These are phyloP conservation scores for Geosiphon pyriformis DNA, from an alignment of 192 early-diverging fungal species.

Conservation along the genomic window DNA sequence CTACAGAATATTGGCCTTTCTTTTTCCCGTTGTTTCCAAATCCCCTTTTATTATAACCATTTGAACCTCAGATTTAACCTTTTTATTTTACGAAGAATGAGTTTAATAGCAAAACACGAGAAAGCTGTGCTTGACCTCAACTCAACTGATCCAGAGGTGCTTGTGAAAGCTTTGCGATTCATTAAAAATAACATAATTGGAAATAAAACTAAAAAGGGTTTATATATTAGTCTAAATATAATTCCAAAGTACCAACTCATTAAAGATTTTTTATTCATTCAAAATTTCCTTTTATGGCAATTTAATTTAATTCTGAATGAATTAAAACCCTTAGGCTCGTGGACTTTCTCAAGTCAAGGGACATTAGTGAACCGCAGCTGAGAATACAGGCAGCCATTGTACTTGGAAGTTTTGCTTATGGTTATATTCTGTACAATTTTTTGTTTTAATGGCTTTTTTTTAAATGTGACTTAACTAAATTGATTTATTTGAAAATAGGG, in stretches of 20 bases:
- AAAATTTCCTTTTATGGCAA: too few species aligned
- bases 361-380: conserved; percentile 34
- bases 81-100: too few species aligned
- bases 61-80: too few species aligned
- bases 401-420: conserved; percentile 65
- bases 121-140: conserved; percentile 45
- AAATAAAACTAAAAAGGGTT: conserved; percentile 72
- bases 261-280: too few species aligned
- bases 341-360: conserved; percentile 41
- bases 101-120: conserved; percentile 50
- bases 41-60: too few species aligned
- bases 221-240: conserved; percentile 59
- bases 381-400: conserved; percentile 62
- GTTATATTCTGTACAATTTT: conserved; percentile 27
- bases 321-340: conserved; percentile 42
- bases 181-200: conserved; percentile 84
- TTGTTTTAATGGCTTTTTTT: neutral
- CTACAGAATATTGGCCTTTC: too few species aligned
- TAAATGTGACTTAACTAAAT: too few species aligned
- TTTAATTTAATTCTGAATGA: too few species aligned
- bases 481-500: conserved; percentile 30
- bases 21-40: too few species aligned
- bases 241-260: conserved; percentile 50
- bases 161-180: conserved; percentile 54
- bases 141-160: conserved; percentile 37